Conservation (phyloP, 2,329 filamentous ascomycete genomes). For the Moelleriella libera region DNA sequence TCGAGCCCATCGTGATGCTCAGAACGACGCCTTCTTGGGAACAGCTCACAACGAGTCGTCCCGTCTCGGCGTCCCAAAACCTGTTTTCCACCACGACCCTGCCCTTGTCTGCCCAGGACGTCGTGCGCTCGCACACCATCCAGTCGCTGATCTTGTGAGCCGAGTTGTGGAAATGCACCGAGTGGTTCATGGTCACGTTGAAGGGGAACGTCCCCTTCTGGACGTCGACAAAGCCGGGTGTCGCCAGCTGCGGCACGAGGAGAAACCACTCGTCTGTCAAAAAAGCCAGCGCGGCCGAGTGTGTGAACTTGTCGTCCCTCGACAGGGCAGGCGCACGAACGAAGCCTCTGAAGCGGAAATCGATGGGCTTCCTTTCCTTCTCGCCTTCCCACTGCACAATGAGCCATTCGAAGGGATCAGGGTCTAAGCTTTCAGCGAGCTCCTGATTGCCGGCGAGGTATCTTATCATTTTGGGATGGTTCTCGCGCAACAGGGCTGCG, state of each 20-base stretch:
- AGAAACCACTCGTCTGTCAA: neutral
- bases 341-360: neutral
- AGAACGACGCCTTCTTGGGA: neutral
- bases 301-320: neutral
- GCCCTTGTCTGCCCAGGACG: neutral
- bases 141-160: neutral
- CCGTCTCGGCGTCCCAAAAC: neutral
- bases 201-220: neutral
- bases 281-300: neutral
- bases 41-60: neutral
- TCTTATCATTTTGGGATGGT: neutral
- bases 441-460: neutral
- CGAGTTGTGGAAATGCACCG: neutral
- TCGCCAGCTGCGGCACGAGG: neutral
- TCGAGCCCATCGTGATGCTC: neutral
- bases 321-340: neutral
- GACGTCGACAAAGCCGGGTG: neutral
- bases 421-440: neutral
- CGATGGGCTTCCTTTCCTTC: neutral
- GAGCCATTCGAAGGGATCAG: neutral
- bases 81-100: neutral
- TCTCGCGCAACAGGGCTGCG: neutral
- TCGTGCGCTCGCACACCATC: neutral
- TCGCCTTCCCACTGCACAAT: neutral
- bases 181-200: neutral